These are phyloP conservation scores for Pseudogymnoascus sp. DNA, from an alignment of 2,329 filamentous ascomycete genomes.

Conservation along the genomic window DNA sequence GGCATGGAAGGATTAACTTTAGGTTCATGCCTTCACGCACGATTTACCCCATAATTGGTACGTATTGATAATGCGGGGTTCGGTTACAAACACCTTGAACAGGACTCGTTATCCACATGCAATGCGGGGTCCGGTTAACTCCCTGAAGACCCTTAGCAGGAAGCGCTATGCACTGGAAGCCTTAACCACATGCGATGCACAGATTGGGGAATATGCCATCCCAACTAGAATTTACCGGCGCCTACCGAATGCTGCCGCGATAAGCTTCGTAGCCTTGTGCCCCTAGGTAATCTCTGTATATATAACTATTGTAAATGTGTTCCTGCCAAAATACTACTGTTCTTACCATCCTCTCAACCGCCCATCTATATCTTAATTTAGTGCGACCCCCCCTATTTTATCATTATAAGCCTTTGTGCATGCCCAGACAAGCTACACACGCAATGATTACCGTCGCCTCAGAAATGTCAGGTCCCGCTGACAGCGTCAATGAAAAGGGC, in stretches of 20 bases:
- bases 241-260: background rate
- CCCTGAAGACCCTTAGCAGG: background rate
- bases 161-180: background rate
- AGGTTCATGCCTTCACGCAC: background rate
- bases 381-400: background rate
- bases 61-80: background rate
- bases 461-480: slow-evolving; percentile 3
- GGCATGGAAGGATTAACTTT: background rate
- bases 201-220: background rate
- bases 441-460: background rate
- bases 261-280: background rate
- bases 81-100: background rate
- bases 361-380: background rate
- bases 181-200: background rate
- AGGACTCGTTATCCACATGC: background rate
- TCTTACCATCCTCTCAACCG: background rate
- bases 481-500: background rate
- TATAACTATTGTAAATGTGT: background rate
- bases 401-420: background rate
- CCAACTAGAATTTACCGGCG: background rate
- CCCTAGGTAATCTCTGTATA: background rate
- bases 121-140: background rate
- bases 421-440: background rate
- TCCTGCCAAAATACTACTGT: background rate
- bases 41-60: background rate